phyloP scores from a whole-genome alignment of 352 stramenopile genomes.

The Phytophthora pluvialis region DNA sequence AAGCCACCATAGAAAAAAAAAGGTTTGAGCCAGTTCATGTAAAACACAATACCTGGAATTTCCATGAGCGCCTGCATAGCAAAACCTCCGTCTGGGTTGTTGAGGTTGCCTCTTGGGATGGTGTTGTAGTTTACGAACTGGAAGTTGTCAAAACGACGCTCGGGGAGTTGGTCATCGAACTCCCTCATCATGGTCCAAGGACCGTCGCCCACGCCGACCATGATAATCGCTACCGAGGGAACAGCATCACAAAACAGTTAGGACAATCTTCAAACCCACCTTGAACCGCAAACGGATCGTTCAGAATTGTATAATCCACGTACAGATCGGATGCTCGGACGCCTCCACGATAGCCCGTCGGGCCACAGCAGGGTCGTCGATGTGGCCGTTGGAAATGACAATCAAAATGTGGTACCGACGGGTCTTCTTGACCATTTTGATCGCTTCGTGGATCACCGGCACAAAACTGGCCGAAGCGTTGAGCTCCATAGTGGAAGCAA shows the following conservation, averaged over 20 bases:
- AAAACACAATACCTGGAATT: constrained; percentile 44
- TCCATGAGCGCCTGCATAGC: constrained; percentile 56
- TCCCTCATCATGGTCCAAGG: constrained; percentile 81
- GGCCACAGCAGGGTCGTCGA: constrained; percentile 67
- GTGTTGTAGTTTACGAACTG: constrained; percentile 86
- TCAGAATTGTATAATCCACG: constrained; percentile 9
- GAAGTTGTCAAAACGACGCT: constrained; percentile 83
- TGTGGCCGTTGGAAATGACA: constrained; percentile 79
- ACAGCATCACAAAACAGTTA: constrained; percentile 13
- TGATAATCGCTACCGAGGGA: constrained; percentile 45
- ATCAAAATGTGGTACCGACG: constrained; percentile 82
- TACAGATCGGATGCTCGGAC: constrained; percentile 83
- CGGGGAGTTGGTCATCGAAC: constrained; percentile 75
- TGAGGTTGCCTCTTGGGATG: constrained; percentile 42
- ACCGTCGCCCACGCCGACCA: constrained; percentile 79
- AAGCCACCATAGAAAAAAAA: constrained; percentile 13
- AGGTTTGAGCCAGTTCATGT: constrained; percentile 41
- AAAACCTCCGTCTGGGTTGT: constrained; percentile 51
- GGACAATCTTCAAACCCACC: background rate
- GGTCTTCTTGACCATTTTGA: constrained; percentile 53
- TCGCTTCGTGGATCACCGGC: constrained; percentile 72
- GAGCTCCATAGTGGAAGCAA: constrained; percentile 69
- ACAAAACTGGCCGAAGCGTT: constrained; percentile 70
- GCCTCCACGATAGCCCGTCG: constrained; percentile 70
- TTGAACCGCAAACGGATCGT: background rate